These are phyloP conservation scores for Elaphomyces granulatus DNA, from an alignment of 495 filamentous ascomycete species.

Conservation along the genomic window DNA sequence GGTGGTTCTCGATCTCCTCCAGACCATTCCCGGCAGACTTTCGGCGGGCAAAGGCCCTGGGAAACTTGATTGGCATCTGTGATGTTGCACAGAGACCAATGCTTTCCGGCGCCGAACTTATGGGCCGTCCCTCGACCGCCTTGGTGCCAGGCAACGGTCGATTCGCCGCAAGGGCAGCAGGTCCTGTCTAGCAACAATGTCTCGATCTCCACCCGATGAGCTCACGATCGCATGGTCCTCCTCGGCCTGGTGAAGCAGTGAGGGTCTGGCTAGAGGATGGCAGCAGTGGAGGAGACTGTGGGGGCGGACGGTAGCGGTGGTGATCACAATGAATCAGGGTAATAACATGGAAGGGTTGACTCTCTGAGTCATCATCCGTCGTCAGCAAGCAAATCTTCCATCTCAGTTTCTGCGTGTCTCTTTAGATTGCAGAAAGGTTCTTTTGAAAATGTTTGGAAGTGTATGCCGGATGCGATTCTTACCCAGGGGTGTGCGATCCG, in stretches of 20 bases:
- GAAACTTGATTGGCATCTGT: slow-evolving; percentile 55
- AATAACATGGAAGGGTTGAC: too few relatives aligned
- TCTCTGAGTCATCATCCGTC: too few relatives aligned
- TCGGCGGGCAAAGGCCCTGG: slow-evolving; percentile 47
- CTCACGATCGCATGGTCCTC: too few relatives aligned
- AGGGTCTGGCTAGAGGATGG: not conserved
- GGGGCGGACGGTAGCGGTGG: too few relatives aligned
- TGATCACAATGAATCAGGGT: too few relatives aligned
- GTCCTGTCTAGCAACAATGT: slow-evolving; percentile 1
- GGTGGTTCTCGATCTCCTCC: slow-evolving; percentile 37
- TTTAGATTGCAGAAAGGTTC: too few relatives aligned
- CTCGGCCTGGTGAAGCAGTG: not conserved
- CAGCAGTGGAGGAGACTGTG: too few relatives aligned
- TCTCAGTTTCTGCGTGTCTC: not conserved
- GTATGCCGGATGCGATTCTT: too few relatives aligned
- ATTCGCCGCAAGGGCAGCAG: slow-evolving; percentile 9
- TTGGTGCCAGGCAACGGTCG: slow-evolving; percentile 1
- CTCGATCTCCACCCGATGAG: too few relatives aligned
- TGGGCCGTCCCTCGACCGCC: slow-evolving; percentile 6
- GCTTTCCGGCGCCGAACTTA: not conserved
- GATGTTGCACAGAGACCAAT: not conserved
- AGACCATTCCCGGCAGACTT: slow-evolving; percentile 53
- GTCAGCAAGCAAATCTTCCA: not conserved
- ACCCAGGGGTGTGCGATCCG: too few relatives aligned
- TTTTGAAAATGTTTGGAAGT: too few relatives aligned